Conservation (phyloP, 179 eudicot genomes). For the Monotropa hypopitys region DNA sequence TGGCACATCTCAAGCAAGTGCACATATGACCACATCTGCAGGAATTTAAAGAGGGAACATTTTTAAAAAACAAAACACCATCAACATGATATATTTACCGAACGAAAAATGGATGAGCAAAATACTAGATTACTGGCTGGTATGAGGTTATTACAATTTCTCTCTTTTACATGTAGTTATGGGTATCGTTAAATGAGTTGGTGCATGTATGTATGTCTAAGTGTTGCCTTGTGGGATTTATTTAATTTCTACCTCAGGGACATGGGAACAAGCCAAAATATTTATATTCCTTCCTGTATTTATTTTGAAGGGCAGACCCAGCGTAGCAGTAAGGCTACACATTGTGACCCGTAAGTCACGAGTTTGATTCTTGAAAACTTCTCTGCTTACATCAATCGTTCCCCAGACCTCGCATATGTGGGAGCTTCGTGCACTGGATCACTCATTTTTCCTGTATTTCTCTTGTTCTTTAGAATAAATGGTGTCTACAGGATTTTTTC, state of each 20-base stretch:
- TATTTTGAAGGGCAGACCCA: too few species aligned
- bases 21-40: constrained; percentile 99
- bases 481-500: background rate
- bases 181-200: background rate
- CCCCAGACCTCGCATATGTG: too few species aligned
- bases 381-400: too few species aligned
- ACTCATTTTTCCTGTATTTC: too few species aligned
- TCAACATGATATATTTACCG: background rate
- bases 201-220: background rate
- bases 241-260: background rate
- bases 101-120: background rate
- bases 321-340: too few species aligned
- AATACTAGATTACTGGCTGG: background rate
- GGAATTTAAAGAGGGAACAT: background rate
- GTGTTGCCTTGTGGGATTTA: background rate
- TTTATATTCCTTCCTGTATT: too few species aligned
- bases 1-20: constrained; percentile 88
- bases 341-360: too few species aligned
- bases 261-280: background rate
- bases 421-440: too few species aligned
- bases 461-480: background rate
- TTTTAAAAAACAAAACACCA: constrained; percentile 12
- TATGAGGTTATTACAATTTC: background rate
- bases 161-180: background rate
- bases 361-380: too few species aligned